Evolutionary conservation across 768 basidiomycete species (phyloP), one percentile per base, ranked within the genome.

Genomic region (Panaeolus papilionaceus): DNA sequence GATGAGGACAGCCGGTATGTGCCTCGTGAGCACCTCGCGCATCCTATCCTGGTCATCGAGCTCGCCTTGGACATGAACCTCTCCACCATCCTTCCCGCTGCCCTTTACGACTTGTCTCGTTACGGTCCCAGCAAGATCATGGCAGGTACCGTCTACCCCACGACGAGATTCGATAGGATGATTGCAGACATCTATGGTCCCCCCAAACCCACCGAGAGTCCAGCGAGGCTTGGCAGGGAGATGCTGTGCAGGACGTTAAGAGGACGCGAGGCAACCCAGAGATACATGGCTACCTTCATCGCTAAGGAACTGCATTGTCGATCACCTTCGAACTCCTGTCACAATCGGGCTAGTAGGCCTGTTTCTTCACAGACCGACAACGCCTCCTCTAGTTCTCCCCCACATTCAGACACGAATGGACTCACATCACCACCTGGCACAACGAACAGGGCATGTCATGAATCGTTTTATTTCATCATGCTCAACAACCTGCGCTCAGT

Each of bases 381-480:
- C 20, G 18, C n/a, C 7, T 23, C 47, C n/a, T 51, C 54, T 1
- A 33, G 12, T n/a, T 3, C 54, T 58, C 3, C 54, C 7, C 4
- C 12, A 28, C 33, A 4, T 9, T 4, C 7, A 12, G 54, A 28
- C 12, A 1, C 54, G 14, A 58, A 16, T 33, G 54, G 12, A 58
- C 9, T 12, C 3, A 58, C 54, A 10, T 12, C 54, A 33, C 16
- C 54, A 33, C 33, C 54, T 37, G 28, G 28, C 7, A 44, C 73
- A 12, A 75, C 79, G 1, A 79, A 80, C 64, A 66, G 79, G 38
- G 71, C 76, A 63, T 93, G 92, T 76, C 79, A 80, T 66, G 89
- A 92, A 63, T 89, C 91, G 14, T 91, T 91, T 77, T 90, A 92
- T 77, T 91, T 88, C 75, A 87, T 93, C 79, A 86, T 86, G 81